phyloP scores from a whole-genome alignment of 305 asterid species.

The Rubia balearica region DNA sequence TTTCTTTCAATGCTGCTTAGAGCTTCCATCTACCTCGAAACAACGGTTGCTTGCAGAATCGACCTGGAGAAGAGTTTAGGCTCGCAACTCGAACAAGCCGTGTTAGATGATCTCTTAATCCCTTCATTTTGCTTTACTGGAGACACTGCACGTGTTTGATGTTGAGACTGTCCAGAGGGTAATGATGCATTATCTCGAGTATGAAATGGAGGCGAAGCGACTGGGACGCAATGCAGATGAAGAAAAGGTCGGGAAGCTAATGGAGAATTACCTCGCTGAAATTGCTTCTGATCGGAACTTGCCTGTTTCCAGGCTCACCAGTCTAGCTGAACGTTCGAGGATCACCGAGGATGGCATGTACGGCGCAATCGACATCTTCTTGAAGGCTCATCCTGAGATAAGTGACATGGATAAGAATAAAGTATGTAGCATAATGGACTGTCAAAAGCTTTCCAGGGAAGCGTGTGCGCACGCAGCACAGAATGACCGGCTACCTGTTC shows the following conservation, averaged over 20 bases:
- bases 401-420: slow-evolving; percentile 80
- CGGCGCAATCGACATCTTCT: slow-evolving; percentile 77
- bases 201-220: slow-evolving; percentile 36
- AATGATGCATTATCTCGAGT: slow-evolving; percentile 46
- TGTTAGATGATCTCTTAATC: slow-evolving; percentile 65
- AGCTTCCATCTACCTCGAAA: slow-evolving; percentile 66
- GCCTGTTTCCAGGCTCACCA: slow-evolving; percentile 49
- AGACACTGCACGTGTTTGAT: slow-evolving; percentile 67
- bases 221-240: slow-evolving; percentile 25
- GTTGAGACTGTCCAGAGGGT: slow-evolving; percentile 70
- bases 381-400: slow-evolving; percentile 91
- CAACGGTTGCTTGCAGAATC: slow-evolving; percentile 78
- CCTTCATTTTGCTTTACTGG: slow-evolving; percentile 67
- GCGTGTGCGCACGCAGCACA: slow-evolving; percentile 93
- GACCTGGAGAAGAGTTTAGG: slow-evolving; percentile 88
- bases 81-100: slow-evolving; percentile 70
- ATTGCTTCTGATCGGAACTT: slow-evolving; percentile 69
- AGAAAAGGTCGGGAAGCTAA: slow-evolving; percentile 57
- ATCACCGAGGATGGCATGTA: slow-evolving; percentile 85
- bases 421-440: slow-evolving; percentile 84
- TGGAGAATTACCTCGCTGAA: slow-evolving; percentile 83
- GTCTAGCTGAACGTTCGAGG: slow-evolving; percentile 58
- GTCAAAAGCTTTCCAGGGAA: slow-evolving; percentile 80
- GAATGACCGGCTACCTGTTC: slow-evolving; percentile 82
- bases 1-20: slow-evolving; percentile 86